Conservation (phyloP, 1,284 basidiomycete species). For the Athelia sp. region DNA sequence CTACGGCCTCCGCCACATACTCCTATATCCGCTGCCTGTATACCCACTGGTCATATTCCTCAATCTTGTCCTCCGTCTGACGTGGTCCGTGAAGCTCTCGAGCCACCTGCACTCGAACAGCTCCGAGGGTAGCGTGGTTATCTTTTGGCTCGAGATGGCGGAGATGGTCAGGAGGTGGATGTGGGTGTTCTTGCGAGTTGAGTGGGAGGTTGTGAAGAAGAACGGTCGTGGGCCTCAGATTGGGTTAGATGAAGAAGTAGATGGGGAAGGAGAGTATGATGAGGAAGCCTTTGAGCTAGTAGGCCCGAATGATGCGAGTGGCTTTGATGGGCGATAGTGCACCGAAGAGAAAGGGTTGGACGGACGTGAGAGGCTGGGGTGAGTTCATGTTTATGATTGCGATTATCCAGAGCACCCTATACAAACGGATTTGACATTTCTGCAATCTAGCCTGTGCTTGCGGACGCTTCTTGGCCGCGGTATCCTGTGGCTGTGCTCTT, state of each 20-base stretch:
- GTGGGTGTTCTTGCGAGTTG: constrained; percentile 95
- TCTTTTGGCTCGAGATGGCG: constrained; percentile 89
- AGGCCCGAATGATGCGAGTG: too few relatives aligned
- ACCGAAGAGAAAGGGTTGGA: too few relatives aligned
- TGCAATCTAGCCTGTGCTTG: too few relatives aligned
- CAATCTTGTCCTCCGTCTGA: constrained; percentile 89
- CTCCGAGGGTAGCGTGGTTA: constrained; percentile 74
- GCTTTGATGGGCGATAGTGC: too few relatives aligned
- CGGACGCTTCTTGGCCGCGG: too few relatives aligned
- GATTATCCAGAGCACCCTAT: too few relatives aligned
- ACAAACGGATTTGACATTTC: too few relatives aligned
- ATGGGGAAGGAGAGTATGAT: not conserved
- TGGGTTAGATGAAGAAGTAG: not conserved
- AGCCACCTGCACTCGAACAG: constrained; percentile 82
- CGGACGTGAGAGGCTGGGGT: too few relatives aligned
- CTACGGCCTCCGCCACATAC: constrained; percentile 64
- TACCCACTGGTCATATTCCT: constrained; percentile 85
- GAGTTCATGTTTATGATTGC: too few relatives aligned
- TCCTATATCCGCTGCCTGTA: constrained; percentile 77
- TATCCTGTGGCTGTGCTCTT: too few relatives aligned
- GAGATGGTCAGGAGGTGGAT: constrained; percentile 90
- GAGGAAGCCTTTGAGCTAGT: too few relatives aligned
- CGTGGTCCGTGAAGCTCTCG: constrained; percentile 92
- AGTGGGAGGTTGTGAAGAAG: constrained; percentile 74
- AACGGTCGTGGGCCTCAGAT: not conserved